These are phyloP conservation scores for Kwoniella sp. DNA, from an alignment of 768 basidiomycete genomes.

Conservation along the genomic window DNA sequence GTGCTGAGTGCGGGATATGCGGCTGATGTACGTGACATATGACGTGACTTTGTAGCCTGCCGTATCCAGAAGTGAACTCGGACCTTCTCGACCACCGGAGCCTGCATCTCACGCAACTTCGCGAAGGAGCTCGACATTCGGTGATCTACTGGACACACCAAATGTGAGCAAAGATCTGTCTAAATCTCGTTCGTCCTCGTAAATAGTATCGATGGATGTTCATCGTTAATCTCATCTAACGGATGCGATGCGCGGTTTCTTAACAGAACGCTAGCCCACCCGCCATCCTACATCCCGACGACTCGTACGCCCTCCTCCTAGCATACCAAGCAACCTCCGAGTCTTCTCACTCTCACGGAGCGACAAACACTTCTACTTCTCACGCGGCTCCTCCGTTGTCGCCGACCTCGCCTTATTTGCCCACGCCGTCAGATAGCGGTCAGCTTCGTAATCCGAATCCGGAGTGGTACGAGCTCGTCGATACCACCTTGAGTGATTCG, in stretches of 20 bases:
- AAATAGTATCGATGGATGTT: too few relatives aligned
- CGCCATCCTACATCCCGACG: constrained; percentile 23
- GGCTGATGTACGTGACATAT: neutral
- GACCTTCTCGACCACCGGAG: neutral
- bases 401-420: constrained; percentile 3
- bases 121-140: neutral
- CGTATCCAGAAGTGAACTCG: neutral
- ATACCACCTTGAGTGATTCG: constrained; percentile 28
- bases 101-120: neutral
- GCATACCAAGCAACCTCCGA: constrained; percentile 40
- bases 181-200: too few relatives aligned
- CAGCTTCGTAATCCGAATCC: constrained; percentile 24
- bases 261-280: constrained; percentile 13
- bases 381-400: neutral
- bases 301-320: constrained; percentile 43
- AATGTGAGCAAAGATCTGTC: constrained; percentile 9
- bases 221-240: too few relatives aligned
- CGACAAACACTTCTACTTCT: constrained; percentile 4
- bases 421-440: constrained; percentile 20
- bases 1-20: neutral
- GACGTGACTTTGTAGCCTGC: too few relatives aligned
- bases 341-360: constrained; percentile 14
- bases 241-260: too few relatives aligned
- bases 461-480: constrained; percentile 52
- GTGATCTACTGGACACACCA: constrained; percentile 17